phyloP scores from a whole-genome alignment of 306 rosid species.

The Pyrus betulifolia region DNA sequence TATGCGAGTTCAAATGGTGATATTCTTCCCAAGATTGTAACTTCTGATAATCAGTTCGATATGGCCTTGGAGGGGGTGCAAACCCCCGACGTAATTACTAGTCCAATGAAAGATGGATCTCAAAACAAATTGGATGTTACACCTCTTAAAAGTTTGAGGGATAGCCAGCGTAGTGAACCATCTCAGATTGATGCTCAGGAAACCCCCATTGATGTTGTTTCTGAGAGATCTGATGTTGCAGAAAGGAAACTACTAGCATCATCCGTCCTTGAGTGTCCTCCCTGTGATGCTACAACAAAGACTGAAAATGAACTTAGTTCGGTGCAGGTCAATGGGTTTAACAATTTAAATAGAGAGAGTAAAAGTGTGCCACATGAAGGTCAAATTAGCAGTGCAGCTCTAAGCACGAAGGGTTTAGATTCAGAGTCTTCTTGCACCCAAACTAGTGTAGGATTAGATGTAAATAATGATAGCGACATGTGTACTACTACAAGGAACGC shows the following conservation, averaged over 20 bases:
- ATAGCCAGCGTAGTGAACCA: slow-evolving; percentile 29
- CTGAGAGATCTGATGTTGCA: slow-evolving; percentile 38
- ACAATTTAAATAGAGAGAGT: slow-evolving; percentile 43
- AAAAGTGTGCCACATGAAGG: slow-evolving; percentile 47
- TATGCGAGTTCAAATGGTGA: slow-evolving; percentile 61
- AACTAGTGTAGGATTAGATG: slow-evolving; percentile 79
- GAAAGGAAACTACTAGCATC: slow-evolving; percentile 36
- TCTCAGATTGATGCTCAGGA: slow-evolving; percentile 35
- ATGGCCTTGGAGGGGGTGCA: slow-evolving; percentile 42
- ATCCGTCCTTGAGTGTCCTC: slow-evolving; percentile 30
- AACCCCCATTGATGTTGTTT: slow-evolving; percentile 29
- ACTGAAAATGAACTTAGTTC: slow-evolving; percentile 45
- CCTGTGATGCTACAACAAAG: slow-evolving; percentile 33
- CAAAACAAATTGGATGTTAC: slow-evolving; percentile 47
- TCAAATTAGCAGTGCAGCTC: slow-evolving; percentile 46
- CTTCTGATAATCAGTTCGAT: slow-evolving; percentile 36
- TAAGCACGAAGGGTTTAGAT: slow-evolving; percentile 49
- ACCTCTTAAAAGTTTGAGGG: slow-evolving; percentile 30
- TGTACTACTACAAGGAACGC: slow-evolving; percentile 38
- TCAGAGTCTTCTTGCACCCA: slow-evolving; percentile 51
- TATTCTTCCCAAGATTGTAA: slow-evolving; percentile 28
- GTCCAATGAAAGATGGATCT: slow-evolving; percentile 29
- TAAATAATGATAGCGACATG: slow-evolving; percentile 63
- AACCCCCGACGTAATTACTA: slow-evolving; percentile 27
- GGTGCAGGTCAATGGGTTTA: slow-evolving; percentile 58